A percentile compares a stretch with the other conserved stretches of the same genome.
phyloP scores from a whole-genome alignment of 306 rosid species.

The Comarum palustre region DNA sequence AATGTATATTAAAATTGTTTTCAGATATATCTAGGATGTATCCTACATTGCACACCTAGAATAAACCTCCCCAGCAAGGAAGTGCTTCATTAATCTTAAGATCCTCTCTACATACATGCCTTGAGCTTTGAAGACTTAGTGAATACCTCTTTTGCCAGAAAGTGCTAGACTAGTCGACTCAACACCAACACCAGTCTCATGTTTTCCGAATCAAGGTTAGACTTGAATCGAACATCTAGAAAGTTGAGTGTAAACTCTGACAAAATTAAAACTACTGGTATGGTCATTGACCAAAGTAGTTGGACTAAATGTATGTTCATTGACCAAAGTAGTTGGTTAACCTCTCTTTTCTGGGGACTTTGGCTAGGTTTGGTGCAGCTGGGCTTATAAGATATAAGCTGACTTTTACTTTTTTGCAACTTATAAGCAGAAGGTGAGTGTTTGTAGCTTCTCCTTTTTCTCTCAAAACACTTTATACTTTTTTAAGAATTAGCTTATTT shows the following conservation, averaged over 20 bases:
- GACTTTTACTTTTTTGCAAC: too few species aligned
- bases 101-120: neutral
- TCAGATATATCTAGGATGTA: slow-evolving; percentile 3
- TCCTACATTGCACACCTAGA: neutral
- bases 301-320: neutral
- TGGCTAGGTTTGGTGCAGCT: too few species aligned
- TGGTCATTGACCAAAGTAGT: neutral
- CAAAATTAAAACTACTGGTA: neutral
- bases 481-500: too few species aligned
- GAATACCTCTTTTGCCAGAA: neutral
- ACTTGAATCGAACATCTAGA: neutral
- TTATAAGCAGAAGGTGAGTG: too few species aligned
- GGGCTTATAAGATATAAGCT: too few species aligned
- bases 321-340: neutral
- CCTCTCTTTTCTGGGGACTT: neutral
- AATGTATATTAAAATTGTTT: slow-evolving; percentile 8
- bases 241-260: neutral
- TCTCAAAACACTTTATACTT: too few species aligned
- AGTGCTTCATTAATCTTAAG: neutral
- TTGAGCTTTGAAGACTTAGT: neutral
- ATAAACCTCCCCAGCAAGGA: neutral
- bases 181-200: neutral
- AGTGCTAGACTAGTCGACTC: too few species aligned
- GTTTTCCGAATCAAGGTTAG: neutral
- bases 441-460: too few species aligned